A percentile compares a stretch with the other conserved stretches of the same genome.
Evolutionary conservation across 2,329 filamentous ascomycete genomes (phyloP).

Genomic region (Epichloe coenophiala): DNA sequence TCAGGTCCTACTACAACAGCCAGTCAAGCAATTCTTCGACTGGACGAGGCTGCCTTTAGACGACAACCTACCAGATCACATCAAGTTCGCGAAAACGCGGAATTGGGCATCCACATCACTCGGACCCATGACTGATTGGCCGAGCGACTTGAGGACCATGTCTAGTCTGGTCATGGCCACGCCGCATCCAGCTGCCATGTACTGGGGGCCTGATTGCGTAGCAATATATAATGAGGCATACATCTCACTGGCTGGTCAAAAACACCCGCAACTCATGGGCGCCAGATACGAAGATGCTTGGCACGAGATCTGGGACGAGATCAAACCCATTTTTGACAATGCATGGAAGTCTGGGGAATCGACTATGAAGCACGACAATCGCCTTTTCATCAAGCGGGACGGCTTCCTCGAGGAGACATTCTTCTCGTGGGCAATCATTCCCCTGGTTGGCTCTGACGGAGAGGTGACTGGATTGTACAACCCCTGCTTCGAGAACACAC

Average conservation of each 20-base stretch:
- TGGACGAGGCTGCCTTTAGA: conserved; percentile 63
- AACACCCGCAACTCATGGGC: conserved; percentile 67
- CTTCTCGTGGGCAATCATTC: conserved; percentile 73
- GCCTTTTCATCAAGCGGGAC: conserved; percentile 56
- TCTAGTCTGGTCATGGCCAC: conserved; percentile 72
- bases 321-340: conserved; percentile 53
- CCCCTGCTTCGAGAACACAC: conserved; percentile 68
- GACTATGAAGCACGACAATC: conserved; percentile 75
- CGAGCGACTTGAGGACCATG: conserved; percentile 59
- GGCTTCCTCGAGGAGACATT: conserved; percentile 66
- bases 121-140: conserved; percentile 65
- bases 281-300: conserved; percentile 54
- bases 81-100: conserved; percentile 55
- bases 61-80: conserved; percentile 52
- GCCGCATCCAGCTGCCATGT: conserved; percentile 62
- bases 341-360: conserved; percentile 60
- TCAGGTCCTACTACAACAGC: conserved; percentile 20
- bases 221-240: conserved; percentile 65
- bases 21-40: conserved; percentile 41
- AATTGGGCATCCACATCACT: conserved; percentile 64
- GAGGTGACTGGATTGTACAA: conserved; percentile 67
- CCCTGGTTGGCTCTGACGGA: conserved; percentile 61
- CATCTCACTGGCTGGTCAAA: conserved; percentile 56
- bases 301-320: conserved; percentile 60
- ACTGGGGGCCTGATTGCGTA: conserved; percentile 60